Base-by-base conservation (phyloP, 1,139 yeast species). In the Kazachstania sp. region DNA sequence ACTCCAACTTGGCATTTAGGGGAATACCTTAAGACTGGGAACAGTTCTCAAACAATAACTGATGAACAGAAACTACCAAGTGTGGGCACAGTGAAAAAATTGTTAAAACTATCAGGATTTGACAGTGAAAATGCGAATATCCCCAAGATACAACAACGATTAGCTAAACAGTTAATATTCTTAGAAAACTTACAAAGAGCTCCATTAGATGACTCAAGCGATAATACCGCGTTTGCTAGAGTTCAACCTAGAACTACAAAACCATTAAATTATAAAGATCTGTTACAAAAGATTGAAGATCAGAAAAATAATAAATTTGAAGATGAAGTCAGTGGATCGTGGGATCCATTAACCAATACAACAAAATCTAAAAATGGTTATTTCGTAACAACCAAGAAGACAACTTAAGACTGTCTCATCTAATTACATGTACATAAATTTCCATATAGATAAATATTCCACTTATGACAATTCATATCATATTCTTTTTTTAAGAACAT, bases 21-120 rank as follows among this genome's bases (percentile, higher is more conserved):
- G 9, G 47, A 45, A 13, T 36, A 35, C 26, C 9, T 45, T 4
- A 37, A 9, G 28, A 1, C 48, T 48, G 7, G 49, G 44, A 20
- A 47, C 3, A 47, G 26, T 1, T 23, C 39, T 8, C 37, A 23
- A 23, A 39, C 18, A 23, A 36, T 15, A 4, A 36, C 16, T n/a
- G 38, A 36, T 15, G 16, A 18, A 12, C 20, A 18, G 4, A 26
- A 16, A 4, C 16, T 45, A 18, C 54, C 59, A 2, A 35, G 56
- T 3, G 46, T 45, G 31, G 55, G 49, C 15, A 46, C 46, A 1
- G 53, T 60, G 3, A 42, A 49, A 5, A 65, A 58, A 39, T 49
- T 77, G 54, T 59, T 76, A 37, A 63, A 65, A 47, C 52, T 76
- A 26, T 75, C 81, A 0, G 83, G 82, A 0, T 55, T 78, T 6